Base-by-base conservation (phyloP, 176 grass and related monocot genomes). In the Lolium perenne region DNA sequence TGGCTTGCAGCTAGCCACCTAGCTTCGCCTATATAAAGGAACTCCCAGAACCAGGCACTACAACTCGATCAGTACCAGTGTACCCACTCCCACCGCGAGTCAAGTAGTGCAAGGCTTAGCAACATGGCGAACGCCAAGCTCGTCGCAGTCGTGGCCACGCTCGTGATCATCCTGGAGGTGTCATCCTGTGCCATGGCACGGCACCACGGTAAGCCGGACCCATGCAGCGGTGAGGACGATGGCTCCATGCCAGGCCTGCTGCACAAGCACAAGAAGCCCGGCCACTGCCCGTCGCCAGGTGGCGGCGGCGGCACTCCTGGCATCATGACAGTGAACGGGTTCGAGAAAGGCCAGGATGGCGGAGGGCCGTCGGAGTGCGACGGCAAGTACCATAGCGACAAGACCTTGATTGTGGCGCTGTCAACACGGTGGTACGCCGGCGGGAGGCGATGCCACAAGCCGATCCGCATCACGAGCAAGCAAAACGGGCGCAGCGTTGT, bases 261-360 rank as follows among this genome's bases (percentile, higher is more conserved):
- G 32, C 32, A 35, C 32, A 35, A 35, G 32, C 32, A 35, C 32
- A 35, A 35, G 32, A 35, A 35, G 32, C 32, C 32, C 32, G 32
- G 32, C 32, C 32, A 35, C 32, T 35, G 32, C 32, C 32, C 32
- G 32, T 35, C 32, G 32, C 32, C 32, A 35, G 32, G 11, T 0
- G 61, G 61, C 1, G 23, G 61, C 4, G 41, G 69, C 20, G 20
- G 41, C 20, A 12, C 3, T 0, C n/a, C 3, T 10, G 58, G n/a
- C 58, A 61, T 22, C 58, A 61, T 88, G 78, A 82, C 65, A 55
- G 46, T 82, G 16, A 88, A 87, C 49, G 20, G 49, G 43, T 87
- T 81, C 59, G 0, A 87, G 53, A 25, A 68, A 8, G 58, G n/a
- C 9, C n/a, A 61, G 58, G 58, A 61, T 0, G 58, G 58, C 21